Evolutionary conservation across 1,284 basidiomycete species (phyloP), one percentile per base, ranked within the genome.

Genomic region (Hemileia vastatrix): DNA sequence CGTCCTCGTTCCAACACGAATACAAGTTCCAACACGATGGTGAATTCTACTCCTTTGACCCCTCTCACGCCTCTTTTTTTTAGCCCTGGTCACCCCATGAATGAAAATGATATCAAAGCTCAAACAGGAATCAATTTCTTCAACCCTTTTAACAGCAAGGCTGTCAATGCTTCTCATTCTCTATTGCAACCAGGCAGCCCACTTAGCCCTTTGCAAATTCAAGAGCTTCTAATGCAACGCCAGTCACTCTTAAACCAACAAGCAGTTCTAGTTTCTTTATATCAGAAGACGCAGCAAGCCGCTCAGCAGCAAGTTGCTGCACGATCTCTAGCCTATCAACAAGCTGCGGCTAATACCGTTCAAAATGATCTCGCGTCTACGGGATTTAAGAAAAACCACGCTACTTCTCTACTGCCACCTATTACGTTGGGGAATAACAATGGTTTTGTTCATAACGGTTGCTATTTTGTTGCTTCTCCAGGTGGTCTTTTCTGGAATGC

Each of bases 211-310:
- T 44, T 48, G 51, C 27, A 58, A 33, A n/a, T 58, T 21, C 19
- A 51, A 8, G 49, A 21, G n/a, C 49, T 63, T n/a, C 18, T 63
- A 33, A 54, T 54, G 9, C 53, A 63, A 36, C 33, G 60, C 11
- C 60, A 63, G 23, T 15, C 56, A 23, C 53, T 63, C 13, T 31
- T 63, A 4, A 45, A 63, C 31, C 60, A 63, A 11, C 60, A 63
- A 51, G 60, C 60, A 13, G 45, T 50, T 23, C 36, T 63, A 15
- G 51, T 63, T 44, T 44, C 45, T 19, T 48, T 63, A 27, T 63
- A 63, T 33, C 60, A 63, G 36, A 63, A 21, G 15, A 23, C 31
- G 19, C 49, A 33, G 23, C 56, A 58, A 15, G 44, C 55, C 8
- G 21, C 45, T 18, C 47, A 45, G 1, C 23, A 45, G 27, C n/a